A percentile compares a stretch with the other conserved stretches of the same genome.
Conservation (phyloP, 345 rosid species). For the Durio zibethinus region DNA sequence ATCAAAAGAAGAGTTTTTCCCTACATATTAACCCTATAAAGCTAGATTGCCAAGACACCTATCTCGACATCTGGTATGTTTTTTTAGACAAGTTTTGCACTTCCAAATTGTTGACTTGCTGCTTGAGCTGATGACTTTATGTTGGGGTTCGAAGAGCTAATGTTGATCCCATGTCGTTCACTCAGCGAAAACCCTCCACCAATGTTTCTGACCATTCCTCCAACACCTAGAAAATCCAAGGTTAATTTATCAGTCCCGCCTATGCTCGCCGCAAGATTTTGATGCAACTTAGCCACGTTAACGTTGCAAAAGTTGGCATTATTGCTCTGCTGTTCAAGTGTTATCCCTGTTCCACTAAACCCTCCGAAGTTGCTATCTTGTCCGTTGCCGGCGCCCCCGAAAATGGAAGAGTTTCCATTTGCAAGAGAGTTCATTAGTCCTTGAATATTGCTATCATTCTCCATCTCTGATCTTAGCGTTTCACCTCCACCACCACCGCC, state of each 20-base stretch:
- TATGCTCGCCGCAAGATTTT: slow-evolving; percentile 29
- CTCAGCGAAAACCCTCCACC: slow-evolving; percentile 26
- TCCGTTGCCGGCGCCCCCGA: slow-evolving; percentile 22
- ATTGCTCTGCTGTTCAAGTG: slow-evolving; percentile 1
- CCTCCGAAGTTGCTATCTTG: slow-evolving; percentile 18
- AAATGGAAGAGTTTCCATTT: slow-evolving; percentile 29
- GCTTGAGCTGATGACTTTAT: slow-evolving; percentile 26
- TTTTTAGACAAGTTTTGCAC: slow-evolving; percentile 5
- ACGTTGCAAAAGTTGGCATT: slow-evolving; percentile 5
- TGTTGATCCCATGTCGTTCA: slow-evolving; percentile 22
- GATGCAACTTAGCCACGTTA: slow-evolving; percentile 11
- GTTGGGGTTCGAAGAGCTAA: slow-evolving; percentile 25
- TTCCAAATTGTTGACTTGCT: slow-evolving; percentile 26
- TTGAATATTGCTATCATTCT: slow-evolving; percentile 46
- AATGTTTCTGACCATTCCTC: slow-evolving; percentile 52
- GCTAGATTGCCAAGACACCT: background rate
- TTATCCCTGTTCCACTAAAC: slow-evolving; percentile 4
- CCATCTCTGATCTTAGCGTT: slow-evolving; percentile 15
- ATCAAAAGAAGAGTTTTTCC: background rate
- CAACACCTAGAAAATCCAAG: slow-evolving; percentile 80
- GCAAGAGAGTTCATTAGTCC: slow-evolving; percentile 62
- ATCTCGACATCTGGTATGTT: background rate
- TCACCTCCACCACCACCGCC: slow-evolving; percentile 18
- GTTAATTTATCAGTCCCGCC: slow-evolving; percentile 62
- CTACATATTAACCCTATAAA: slow-evolving; percentile 3